Evolutionary conservation across 257 asterid species (phyloP), one percentile per base, ranked within the genome.

Genomic region (Mentha longifolia): DNA sequence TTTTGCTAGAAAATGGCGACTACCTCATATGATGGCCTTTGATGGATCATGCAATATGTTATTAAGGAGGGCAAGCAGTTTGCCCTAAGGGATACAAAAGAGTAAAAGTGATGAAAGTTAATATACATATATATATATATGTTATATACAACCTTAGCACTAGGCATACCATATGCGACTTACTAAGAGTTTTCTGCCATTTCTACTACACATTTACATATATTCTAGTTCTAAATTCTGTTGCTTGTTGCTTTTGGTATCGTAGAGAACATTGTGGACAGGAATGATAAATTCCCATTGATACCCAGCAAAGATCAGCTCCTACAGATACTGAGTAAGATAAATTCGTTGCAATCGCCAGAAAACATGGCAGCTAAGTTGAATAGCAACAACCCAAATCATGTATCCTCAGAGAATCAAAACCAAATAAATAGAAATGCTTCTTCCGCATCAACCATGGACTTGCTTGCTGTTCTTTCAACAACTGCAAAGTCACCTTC

Each of bases 391-490:
- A 67, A 56, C 41, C 73, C 81, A 14, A 79, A 68, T 65, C 83
- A 77, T 57, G 6, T 57, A 19, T 68, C 82, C 50, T 69, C 88
- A 30, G 81, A 67, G 77, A 81, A 74, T 41, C 87, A 59, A 56
- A 64, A 78, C 76, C 72, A 42, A 65, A 58, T 46, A 52, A 78
- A 76, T 65, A 85, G 59, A 17, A 78, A 76, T 17, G 69, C 81
- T 64, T 45, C 87, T 67, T 79, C 84, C 19, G 88, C 85, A 31
- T 85, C 96, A 49, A 89, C 98, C 57, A 85, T 19, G 92, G 82
- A 89, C 84, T 84, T 92, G 77, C 92, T 92, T 45, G 90, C 87
- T 25, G 86, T 70, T 78, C 90, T 92, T 55, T 85, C 96, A 61
- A 82, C 88, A 47, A 68, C 85, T 76, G 74, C 80, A 3, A 71